Evolutionary conservation across 148 eudicot species (phyloP).

Genomic region (Vaccinium corymbosum): DNA sequence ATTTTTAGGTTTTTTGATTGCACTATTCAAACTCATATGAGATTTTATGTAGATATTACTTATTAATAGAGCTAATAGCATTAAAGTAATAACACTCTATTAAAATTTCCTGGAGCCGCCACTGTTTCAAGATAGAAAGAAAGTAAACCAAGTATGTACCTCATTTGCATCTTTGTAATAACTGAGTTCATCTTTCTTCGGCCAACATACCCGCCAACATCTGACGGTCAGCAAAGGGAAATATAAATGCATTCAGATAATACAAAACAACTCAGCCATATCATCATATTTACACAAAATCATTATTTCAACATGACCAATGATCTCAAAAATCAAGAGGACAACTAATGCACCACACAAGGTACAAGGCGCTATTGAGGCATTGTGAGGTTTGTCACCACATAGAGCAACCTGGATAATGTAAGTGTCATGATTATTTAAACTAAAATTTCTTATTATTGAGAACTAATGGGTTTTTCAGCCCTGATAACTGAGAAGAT

Average conservation of each 20-base stretch:
- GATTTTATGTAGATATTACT: too few species aligned
- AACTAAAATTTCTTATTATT: neutral
- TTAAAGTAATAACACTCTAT: too few species aligned
- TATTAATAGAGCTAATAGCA: too few species aligned
- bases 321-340: neutral
- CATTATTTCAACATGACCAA: neutral
- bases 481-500: neutral
- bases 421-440: neutral
- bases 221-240: conserved; percentile 20
- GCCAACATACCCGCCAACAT: conserved; percentile 52
- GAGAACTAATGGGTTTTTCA: neutral
- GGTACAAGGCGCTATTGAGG: neutral
- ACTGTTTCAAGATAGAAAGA: neutral
- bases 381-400: neutral
- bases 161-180: conserved; percentile 51
- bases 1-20: too few species aligned
- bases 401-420: neutral
- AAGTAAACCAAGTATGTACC: conserved; percentile 22
- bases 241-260: neutral
- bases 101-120: too few species aligned
- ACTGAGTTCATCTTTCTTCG: conserved; percentile 31
- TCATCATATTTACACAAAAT: neutral
- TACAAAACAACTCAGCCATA: neutral
- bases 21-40: too few species aligned
- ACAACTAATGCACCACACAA: neutral